Percentiles rank a stretch among this genome's conserved stretches.
Evolutionary conservation across 176 grass and related monocot species (phyloP).

Genomic region (Stipa capillata): DNA sequence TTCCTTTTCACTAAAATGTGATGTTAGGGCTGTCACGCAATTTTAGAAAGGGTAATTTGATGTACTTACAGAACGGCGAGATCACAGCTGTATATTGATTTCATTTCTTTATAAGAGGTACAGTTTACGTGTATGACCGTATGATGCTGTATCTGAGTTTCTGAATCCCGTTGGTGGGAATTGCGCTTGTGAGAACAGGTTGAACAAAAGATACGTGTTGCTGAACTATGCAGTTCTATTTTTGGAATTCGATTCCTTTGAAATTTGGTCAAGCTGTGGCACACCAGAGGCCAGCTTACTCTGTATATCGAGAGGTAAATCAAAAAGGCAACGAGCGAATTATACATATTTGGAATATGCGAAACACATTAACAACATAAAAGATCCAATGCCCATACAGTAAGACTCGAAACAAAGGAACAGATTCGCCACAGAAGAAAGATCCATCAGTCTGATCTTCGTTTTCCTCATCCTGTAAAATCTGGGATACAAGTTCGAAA

Average conservation of each 20-base stretch:
- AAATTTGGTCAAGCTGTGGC: too few relatives aligned
- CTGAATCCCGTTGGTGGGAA: background rate
- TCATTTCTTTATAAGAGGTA: slow-evolving; percentile 1
- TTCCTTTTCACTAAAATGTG: background rate
- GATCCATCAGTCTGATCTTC: background rate
- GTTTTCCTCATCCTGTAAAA: background rate
- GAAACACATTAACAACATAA: background rate
- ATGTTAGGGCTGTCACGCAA: background rate
- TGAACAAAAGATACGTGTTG: background rate
- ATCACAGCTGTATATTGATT: background rate
- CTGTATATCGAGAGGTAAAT: background rate
- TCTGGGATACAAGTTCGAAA: background rate
- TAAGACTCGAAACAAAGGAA: background rate
- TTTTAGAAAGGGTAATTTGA: background rate
- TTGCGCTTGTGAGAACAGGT: background rate
- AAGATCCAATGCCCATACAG: background rate
- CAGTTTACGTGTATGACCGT: background rate
- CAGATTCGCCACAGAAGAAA: background rate
- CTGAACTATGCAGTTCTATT: too few relatives aligned
- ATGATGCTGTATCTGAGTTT: background rate
- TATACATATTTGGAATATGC: background rate
- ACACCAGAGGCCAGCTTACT: too few relatives aligned
- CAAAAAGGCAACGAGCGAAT: background rate
- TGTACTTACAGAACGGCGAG: background rate
- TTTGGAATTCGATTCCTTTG: too few relatives aligned